A percentile compares a stretch with the other conserved stretches of the same genome.
Conservation (phyloP, 768 basidiomycete genomes). For the Lactarius tabidus region DNA sequence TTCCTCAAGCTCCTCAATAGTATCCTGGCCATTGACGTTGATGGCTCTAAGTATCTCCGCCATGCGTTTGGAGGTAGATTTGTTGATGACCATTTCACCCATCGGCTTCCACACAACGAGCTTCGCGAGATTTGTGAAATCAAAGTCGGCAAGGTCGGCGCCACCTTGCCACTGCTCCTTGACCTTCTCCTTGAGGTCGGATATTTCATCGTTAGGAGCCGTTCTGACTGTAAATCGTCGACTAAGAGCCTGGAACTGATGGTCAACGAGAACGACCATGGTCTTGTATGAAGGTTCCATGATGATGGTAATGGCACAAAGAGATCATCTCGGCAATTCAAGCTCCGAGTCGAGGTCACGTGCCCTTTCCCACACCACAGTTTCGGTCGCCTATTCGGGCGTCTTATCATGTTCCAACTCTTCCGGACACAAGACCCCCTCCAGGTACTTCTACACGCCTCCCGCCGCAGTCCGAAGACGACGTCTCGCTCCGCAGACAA, state of each 20-base stretch:
- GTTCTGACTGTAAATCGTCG: fast-evolving
- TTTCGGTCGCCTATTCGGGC: constrained; percentile 67
- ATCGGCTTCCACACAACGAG: not conserved
- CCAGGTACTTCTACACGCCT: constrained; percentile 46
- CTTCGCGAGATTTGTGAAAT: too few relatives aligned
- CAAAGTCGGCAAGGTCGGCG: not conserved
- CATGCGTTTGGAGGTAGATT: not conserved
- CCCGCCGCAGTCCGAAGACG: constrained; percentile 30
- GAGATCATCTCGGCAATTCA: too few relatives aligned
- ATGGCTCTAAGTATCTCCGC: not conserved
- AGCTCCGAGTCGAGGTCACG: too few relatives aligned
- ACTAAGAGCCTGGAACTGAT: not conserved
- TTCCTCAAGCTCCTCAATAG: not conserved
- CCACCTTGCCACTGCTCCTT: not conserved
- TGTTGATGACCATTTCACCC: not conserved
- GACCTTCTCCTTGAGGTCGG: not conserved
- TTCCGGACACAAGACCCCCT: constrained; percentile 38
- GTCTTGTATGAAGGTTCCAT: not conserved
- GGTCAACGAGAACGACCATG: not conserved
- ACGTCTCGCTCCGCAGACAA: constrained; percentile 27
- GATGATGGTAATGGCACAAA: too few relatives aligned
- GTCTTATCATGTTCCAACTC: constrained; percentile 65
- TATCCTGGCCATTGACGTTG: not conserved
- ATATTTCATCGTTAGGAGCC: not conserved
- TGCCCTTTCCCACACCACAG: too few relatives aligned